Evolutionary conservation across 805 yeast species (phyloP).

Genomic region (Clavispora carvajalis): DNA sequence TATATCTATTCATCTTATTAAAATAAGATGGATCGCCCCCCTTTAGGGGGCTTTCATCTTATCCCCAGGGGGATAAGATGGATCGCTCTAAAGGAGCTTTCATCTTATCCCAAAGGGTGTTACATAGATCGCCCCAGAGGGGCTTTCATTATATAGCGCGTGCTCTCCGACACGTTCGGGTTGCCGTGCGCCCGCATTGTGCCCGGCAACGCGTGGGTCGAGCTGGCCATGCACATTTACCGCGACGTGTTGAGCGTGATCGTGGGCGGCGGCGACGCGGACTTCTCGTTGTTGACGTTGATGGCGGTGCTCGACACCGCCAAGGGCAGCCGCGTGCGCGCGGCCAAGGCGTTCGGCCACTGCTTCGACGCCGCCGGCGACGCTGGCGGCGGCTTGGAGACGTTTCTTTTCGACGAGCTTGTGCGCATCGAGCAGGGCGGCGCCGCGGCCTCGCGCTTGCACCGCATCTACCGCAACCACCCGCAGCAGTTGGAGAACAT

Average conservation of each 20-base stretch:
- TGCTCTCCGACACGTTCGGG: slow-evolving; percentile 8
- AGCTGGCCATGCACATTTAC: slow-evolving; percentile 8
- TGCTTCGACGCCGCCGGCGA: slow-evolving; percentile 11
- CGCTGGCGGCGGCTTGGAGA: slow-evolving; percentile 8
- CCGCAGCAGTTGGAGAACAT: slow-evolving; percentile 7
- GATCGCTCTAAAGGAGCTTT: too few species aligned
- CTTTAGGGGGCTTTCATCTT: too few species aligned
- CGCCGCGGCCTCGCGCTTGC: not conserved
- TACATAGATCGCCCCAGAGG: too few species aligned
- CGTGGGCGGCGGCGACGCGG: slow-evolving; percentile 26
- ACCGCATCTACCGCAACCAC: slow-evolving; percentile 7
- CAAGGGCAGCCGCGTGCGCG: slow-evolving; percentile 18
- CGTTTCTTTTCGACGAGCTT: slow-evolving; percentile 9
- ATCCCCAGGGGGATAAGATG: too few species aligned
- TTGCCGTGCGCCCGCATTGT: slow-evolving; percentile 10
- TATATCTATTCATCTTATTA: too few species aligned
- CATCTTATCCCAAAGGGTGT: too few species aligned
- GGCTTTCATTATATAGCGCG: too few species aligned
- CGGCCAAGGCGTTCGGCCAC: slow-evolving; percentile 22
- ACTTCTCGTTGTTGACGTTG: slow-evolving; percentile 26
- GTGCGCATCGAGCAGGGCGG: not conserved
- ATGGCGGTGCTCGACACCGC: slow-evolving; percentile 22
- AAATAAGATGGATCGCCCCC: too few species aligned
- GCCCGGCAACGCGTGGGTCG: slow-evolving; percentile 13
- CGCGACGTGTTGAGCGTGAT: slow-evolving; percentile 13